Conservation (phyloP, 768 basidiomycete species). For the Phallus indusiatus region DNA sequence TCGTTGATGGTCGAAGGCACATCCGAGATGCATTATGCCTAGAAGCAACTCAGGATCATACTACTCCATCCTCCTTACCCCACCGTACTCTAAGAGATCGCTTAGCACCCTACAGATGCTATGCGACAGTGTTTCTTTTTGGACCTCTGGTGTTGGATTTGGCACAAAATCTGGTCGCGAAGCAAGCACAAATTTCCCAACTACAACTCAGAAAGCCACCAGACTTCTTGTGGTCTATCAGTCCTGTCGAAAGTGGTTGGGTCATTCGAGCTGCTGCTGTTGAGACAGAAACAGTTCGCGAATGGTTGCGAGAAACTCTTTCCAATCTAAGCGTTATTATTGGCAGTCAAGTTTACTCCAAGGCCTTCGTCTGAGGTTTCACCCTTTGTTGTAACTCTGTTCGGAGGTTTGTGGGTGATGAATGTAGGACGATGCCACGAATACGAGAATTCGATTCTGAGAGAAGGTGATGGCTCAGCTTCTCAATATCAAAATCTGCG, state of each 20-base stretch:
- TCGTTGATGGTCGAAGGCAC: conserved; percentile 51
- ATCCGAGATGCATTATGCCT: conserved; percentile 74
- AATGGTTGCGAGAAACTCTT: conserved; percentile 57
- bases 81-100: conserved; percentile 45
- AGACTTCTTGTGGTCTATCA: conserved; percentile 77
- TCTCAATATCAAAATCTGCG: no score
- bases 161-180: conserved; percentile 35
- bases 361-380: conserved; percentile 43
- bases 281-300: conserved; percentile 66
- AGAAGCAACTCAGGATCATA: conserved; percentile 26
- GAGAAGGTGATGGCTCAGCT: no score
- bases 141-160: conserved; percentile 52
- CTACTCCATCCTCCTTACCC: conserved; percentile 20
- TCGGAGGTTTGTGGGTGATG: no score
- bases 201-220: conserved; percentile 46
- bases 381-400: neutral
- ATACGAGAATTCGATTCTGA: no score
- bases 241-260: conserved; percentile 42
- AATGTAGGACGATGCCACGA: no score
- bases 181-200: conserved; percentile 50
- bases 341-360: conserved; percentile 56
- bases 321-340: conserved; percentile 39
- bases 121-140: conserved; percentile 75
- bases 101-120: conserved; percentile 79
- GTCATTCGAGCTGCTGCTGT: conserved; percentile 67